Percentiles rank a stretch among this genome's conserved stretches.
Evolutionary conservation across 805 yeast genomes (phyloP).

Genomic region (Pichia sporocuriosa): DNA sequence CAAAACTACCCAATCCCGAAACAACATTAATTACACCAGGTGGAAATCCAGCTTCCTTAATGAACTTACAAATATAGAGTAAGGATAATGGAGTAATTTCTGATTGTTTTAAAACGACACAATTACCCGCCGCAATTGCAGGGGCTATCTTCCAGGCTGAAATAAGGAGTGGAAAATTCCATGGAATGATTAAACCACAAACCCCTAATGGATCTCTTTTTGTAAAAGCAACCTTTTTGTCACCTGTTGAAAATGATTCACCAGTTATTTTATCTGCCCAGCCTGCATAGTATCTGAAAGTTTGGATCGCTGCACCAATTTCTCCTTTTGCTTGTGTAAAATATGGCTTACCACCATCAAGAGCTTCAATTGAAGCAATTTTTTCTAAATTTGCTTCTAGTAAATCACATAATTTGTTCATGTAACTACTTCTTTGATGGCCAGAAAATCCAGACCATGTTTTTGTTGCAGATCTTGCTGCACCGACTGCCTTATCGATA

Average conservation of each 20-base stretch:
- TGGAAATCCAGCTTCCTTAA: slow-evolving; percentile 66
- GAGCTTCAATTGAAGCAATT: slow-evolving; percentile 61
- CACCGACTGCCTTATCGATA: slow-evolving; percentile 62
- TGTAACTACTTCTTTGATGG: slow-evolving; percentile 41
- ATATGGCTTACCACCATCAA: slow-evolving; percentile 78
- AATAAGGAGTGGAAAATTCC: slow-evolving; percentile 82
- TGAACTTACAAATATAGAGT: slow-evolving; percentile 51
- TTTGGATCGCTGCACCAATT: slow-evolving; percentile 52
- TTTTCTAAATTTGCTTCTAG: slow-evolving; percentile 57
- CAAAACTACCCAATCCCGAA: slow-evolving; percentile 67
- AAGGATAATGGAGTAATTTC: slow-evolving; percentile 74
- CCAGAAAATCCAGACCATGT: slow-evolving; percentile 60
- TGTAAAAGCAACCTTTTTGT: slow-evolving; percentile 56
- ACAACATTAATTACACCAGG: slow-evolving; percentile 69
- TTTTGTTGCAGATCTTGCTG: slow-evolving; percentile 56
- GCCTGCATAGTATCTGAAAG: slow-evolving; percentile 67
- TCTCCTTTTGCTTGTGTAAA: slow-evolving; percentile 60
- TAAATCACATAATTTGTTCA: slow-evolving; percentile 60
- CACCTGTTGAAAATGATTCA: slow-evolving; percentile 55
- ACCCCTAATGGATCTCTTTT: slow-evolving; percentile 73
- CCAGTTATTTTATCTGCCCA: slow-evolving; percentile 67
- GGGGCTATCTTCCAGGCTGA: slow-evolving; percentile 77
- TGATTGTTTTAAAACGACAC: slow-evolving; percentile 67
- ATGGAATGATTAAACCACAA: slow-evolving; percentile 78
- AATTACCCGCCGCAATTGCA: slow-evolving; percentile 71